phyloP scores from a whole-genome alignment of 176 grass and related monocot species.

The Tillandsia leiboldiana region DNA sequence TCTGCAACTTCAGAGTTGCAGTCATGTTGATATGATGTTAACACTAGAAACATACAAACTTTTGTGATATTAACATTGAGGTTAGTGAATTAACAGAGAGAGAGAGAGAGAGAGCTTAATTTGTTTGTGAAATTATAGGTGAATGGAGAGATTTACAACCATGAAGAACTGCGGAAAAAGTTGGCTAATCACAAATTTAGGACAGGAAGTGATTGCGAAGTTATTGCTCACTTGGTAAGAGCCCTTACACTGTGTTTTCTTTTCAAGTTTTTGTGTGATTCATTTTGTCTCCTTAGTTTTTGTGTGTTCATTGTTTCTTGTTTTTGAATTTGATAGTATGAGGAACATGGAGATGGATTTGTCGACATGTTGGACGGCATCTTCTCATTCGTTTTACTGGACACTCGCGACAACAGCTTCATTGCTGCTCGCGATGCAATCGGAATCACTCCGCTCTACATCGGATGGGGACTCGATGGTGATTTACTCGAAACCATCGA shows the following conservation, averaged over 20 bases:
- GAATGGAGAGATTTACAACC: constrained; percentile 97
- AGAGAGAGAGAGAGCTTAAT: too few species aligned
- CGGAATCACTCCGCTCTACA: constrained; percentile 90
- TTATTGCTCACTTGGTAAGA: constrained; percentile 90
- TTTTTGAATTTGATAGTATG: constrained; percentile 30
- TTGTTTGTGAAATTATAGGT: constrained; percentile 26
- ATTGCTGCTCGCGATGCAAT: constrained; percentile 86
- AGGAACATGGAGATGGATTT: constrained; percentile 85
- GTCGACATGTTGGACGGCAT: constrained; percentile 88
- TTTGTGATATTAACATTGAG: not conserved
- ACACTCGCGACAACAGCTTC: constrained; percentile 60
- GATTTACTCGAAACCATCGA: not conserved
- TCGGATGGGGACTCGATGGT: constrained; percentile 94
- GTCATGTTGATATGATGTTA: too few species aligned
- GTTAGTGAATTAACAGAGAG: not conserved
- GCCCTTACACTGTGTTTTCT: not conserved
- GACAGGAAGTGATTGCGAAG: constrained; percentile 94
- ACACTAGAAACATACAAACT: too few species aligned
- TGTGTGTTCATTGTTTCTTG: not conserved
- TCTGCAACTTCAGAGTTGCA: too few species aligned
- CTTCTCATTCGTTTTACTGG: constrained; percentile 88
- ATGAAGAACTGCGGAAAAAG: constrained; percentile 67
- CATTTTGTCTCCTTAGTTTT: not conserved
- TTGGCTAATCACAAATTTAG: constrained; percentile 60
- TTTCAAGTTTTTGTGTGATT: not conserved